Evolutionary conservation across 2,329 filamentous ascomycete species (phyloP).

Genomic region (Sordariomycetes sp.): DNA sequence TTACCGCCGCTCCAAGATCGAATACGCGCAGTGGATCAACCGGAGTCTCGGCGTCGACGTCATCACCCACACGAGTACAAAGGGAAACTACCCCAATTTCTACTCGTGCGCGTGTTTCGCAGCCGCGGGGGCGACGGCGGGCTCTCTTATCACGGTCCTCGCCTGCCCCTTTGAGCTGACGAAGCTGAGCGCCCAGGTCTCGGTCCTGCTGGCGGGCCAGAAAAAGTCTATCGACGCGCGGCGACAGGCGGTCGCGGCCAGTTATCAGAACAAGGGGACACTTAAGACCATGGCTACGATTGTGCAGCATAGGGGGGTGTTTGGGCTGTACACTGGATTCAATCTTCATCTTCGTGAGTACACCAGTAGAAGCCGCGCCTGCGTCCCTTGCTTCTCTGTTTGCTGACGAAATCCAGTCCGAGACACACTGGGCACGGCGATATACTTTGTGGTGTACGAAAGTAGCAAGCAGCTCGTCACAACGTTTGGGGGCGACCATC

Average conservation of each 20-base stretch:
- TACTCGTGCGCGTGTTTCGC: conserved; percentile 67
- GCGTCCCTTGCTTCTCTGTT: background rate
- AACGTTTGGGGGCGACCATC: conserved; percentile 56
- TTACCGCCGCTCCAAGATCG: conserved; percentile 66
- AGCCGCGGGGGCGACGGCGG: conserved; percentile 64
- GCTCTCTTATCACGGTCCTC: conserved; percentile 65
- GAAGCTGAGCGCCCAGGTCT: conserved; percentile 80
- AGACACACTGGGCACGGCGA: conserved; percentile 70
- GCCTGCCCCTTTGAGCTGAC: conserved; percentile 83
- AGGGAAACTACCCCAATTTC: conserved; percentile 56
- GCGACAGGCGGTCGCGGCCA: conserved; percentile 47
- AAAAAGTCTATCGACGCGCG: conserved; percentile 21
- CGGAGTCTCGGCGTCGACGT: conserved; percentile 56
- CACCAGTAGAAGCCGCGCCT: background rate
- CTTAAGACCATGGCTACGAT: conserved; percentile 66
- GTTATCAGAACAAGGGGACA: conserved; percentile 68
- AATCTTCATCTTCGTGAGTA: conserved; percentile 61
- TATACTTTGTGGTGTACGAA: conserved; percentile 86
- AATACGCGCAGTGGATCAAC: conserved; percentile 58
- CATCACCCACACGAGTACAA: conserved; percentile 56
- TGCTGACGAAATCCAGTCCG: conserved; percentile 40
- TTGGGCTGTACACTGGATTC: conserved; percentile 71
- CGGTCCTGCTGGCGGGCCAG: conserved; percentile 52
- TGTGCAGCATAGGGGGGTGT: conserved; percentile 57
- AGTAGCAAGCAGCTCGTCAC: conserved; percentile 72